Conservation (phyloP, 345 rosid genomes). For the Corymbia maculata region DNA sequence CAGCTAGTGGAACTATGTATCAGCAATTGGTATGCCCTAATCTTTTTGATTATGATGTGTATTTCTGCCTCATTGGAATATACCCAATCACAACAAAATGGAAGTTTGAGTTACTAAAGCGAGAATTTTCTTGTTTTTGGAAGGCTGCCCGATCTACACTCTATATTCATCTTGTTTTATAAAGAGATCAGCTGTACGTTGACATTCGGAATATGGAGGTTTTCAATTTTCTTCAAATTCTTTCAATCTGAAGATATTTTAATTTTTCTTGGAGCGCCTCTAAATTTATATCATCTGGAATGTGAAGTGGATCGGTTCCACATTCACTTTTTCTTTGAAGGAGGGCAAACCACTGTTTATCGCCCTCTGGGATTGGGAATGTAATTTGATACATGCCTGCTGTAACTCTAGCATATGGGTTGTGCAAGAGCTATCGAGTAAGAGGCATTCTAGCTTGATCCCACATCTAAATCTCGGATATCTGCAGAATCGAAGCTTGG, state of each 20-base stretch:
- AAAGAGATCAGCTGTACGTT: not conserved
- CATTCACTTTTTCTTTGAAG: not conserved
- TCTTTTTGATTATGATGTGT: not conserved
- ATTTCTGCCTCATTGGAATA: not conserved
- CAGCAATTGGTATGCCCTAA: not conserved
- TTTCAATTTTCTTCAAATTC: not conserved
- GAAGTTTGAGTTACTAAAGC: not conserved
- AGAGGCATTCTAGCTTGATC: not conserved
- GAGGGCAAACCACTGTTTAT: not conserved
- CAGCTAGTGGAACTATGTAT: constrained; percentile 5
- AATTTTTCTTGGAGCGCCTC: not conserved
- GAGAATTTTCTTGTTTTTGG: not conserved
- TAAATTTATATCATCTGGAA: not conserved
- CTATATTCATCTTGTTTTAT: not conserved
- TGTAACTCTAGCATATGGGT: not conserved
- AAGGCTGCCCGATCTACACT: not conserved
- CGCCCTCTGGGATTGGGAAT: not conserved
- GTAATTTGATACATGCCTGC: not conserved
- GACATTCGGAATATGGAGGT: not conserved
- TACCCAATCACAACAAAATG: not conserved
- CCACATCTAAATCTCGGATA: not conserved
- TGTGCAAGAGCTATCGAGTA: not conserved
- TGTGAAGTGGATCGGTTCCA: not conserved
- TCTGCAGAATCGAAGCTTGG: not conserved
- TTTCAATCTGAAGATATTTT: not conserved